Base-by-base conservation (phyloP, 2,329 filamentous ascomycete genomes). In the Phoma herbarum region DNA sequence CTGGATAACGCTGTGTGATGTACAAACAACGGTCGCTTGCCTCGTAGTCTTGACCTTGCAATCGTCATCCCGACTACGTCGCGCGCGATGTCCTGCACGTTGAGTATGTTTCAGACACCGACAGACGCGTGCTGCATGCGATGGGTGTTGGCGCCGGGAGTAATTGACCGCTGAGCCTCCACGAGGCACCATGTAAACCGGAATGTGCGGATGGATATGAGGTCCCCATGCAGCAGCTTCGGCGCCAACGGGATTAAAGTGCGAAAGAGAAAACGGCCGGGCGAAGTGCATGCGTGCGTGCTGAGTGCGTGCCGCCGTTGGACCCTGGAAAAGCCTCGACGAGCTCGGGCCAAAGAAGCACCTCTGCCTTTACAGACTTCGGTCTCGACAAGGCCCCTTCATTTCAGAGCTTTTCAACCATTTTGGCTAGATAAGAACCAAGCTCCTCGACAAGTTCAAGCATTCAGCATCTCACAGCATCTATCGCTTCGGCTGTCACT, bases 271-370 rank as follows among this genome's bases (percentile, higher is more conserved):
- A 44, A 41, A 48, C 43, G 42, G 35, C 50, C 26, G 41, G 51
- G 52, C 47, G 47, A 25, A 43, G 57, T 59, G 57, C 57, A 55
- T 60, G 52, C 57, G 45, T 52, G 57, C 52, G 45, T 48, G 51
- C 57, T 47, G 22, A 43, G 57, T 55, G 51, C 57, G 50, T 59
- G 20, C 14, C 25, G 39, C 20, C 20, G 29, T 26, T 37, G 28
- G 47, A 60, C 52, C 52, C 52, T 60, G 57, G 35, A 42, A 22
- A 48, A 48, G 52, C 46, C 37, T 37, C 20, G 25, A 31, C n/a
- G 29, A 6, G 51, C 57, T 51, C 44, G 46, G 43, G 41, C 57
- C 50, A 41, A 25, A 9, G 9, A 7, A 33, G 28, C 29, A 14
- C 29, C 10, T 31, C 11, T 14, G 29, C 29, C 29, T 31, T 31